Conservation (phyloP, 2,329 filamentous ascomycete species). For the Aspergillus persii region DNA sequence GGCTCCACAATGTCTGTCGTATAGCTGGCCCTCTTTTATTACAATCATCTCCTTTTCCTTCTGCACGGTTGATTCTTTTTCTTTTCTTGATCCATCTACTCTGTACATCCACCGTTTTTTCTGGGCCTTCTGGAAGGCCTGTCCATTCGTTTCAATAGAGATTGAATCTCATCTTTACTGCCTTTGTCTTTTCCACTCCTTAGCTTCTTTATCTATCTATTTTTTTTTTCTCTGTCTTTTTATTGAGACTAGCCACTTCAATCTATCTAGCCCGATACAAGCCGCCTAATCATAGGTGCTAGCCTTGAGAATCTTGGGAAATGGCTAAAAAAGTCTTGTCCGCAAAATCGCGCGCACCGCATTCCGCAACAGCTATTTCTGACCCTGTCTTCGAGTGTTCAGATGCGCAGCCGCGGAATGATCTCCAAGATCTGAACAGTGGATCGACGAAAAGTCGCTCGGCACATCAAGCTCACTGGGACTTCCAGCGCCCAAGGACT, state of each 20-base stretch:
- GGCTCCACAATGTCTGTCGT: constrained; percentile 18
- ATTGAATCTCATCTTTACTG: constrained; percentile 12
- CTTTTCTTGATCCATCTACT: constrained; percentile 12
- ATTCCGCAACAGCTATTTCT: constrained; percentile 28
- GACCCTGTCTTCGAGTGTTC: constrained; percentile 32
- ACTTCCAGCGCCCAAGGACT: constrained; percentile 21
- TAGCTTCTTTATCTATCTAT: constrained; percentile 1
- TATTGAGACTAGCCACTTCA: neutral
- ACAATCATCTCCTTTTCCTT: constrained; percentile 12
- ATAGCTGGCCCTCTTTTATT: constrained; percentile 5
- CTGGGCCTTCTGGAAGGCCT: constrained; percentile 40
- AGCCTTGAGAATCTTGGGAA: neutral
- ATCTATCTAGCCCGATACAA: neutral
- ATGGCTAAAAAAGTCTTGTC: constrained; percentile 33
- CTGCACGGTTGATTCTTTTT: constrained; percentile 19
- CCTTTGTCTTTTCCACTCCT: constrained; percentile 9
- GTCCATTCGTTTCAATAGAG: constrained; percentile 34
- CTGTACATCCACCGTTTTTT: neutral
- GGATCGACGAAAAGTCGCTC: constrained; percentile 11
- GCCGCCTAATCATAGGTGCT: neutral
- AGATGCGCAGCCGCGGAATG: constrained; percentile 32
- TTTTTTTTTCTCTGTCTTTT: neutral
- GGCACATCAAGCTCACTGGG: constrained; percentile 12
- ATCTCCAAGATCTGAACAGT: constrained; percentile 21
- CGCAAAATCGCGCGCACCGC: constrained; percentile 28